A percentile compares a stretch with the other conserved stretches of the same genome.
These are phyloP conservation scores for Heterobasidion irregulare DNA, from an alignment of 1,284 basidiomycete genomes.

Conservation along the genomic window DNA sequence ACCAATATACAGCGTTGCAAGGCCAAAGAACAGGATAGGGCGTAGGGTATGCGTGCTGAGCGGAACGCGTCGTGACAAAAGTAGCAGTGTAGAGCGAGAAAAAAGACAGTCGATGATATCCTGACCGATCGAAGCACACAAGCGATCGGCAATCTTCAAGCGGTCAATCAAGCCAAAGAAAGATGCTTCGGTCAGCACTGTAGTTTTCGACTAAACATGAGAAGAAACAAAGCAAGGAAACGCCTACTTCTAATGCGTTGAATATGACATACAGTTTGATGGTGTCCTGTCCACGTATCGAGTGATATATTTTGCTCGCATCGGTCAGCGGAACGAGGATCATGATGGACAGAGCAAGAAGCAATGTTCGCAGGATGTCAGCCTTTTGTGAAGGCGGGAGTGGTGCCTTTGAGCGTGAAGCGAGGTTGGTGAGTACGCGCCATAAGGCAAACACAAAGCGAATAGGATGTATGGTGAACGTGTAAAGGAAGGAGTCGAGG, in stretches of 20 bases:
- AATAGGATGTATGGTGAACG: constrained; percentile 95
- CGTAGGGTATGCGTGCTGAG: constrained; percentile 59
- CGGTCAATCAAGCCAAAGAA: constrained; percentile 1
- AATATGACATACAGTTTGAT: constrained; percentile 99
- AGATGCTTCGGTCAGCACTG: neutral
- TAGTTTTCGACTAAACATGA: neutral
- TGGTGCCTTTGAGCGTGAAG: constrained; percentile 40
- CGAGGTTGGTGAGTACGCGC: constrained; percentile 45
- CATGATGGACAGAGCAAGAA: constrained; percentile 71
- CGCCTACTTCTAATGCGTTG: constrained; percentile 85
- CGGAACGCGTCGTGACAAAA: constrained; percentile 53
- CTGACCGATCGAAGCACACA: constrained; percentile 96
- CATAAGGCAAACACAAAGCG: constrained; percentile 68
- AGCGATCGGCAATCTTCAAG: constrained; percentile 82
- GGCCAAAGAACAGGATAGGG: constrained; percentile 79
- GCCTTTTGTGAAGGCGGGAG: constrained; percentile 87
- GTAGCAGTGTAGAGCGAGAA: constrained; percentile 83
- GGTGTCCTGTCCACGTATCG: constrained; percentile 96
- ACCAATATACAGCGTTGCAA: constrained; percentile 85
- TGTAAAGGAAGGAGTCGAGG: constrained; percentile 96
- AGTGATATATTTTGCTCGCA: constrained; percentile 97
- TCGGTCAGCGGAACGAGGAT: constrained; percentile 84
- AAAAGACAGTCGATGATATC: constrained; percentile 96
- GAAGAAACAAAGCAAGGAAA: neutral
- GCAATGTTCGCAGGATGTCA: constrained; percentile 75